Evolutionary conservation across 1,284 basidiomycete species (phyloP).

Genomic region (Malassezia yamatoensis): DNA sequence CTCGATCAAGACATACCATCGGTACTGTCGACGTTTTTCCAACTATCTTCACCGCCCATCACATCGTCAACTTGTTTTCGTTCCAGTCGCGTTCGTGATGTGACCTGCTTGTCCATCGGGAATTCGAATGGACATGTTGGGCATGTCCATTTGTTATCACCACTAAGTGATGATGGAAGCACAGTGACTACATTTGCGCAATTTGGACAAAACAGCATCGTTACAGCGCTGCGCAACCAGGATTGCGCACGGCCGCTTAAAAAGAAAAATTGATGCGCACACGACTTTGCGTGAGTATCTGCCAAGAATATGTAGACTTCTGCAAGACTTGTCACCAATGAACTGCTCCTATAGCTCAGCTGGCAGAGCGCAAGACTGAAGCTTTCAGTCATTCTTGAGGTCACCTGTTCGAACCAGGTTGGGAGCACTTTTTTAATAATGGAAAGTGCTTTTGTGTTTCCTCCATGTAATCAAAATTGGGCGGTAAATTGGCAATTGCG

Average conservation of each 20-base stretch:
- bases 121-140: slow-evolving; percentile 92
- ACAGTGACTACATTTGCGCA: slow-evolving; percentile 80
- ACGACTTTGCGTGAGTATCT: background rate
- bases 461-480: too few relatives aligned
- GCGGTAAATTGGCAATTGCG: too few relatives aligned
- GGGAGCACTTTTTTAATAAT: slow-evolving; percentile 17
- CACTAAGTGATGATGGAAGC: slow-evolving; percentile 53
- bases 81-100: slow-evolving; percentile 31
- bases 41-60: slow-evolving; percentile 61
- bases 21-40: slow-evolving; percentile 88
- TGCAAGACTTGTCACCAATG: background rate
- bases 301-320: background rate
- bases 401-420: slow-evolving; percentile 23
- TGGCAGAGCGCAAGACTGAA: slow-evolving; percentile 23
- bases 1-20: slow-evolving; percentile 44
- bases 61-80: slow-evolving; percentile 39
- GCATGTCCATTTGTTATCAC: slow-evolving; percentile 75
- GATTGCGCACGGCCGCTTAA: background rate
- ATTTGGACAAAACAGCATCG: slow-evolving; percentile 86
- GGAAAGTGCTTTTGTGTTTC: too few relatives aligned
- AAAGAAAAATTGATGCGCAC: background rate
- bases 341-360: slow-evolving; percentile 19
- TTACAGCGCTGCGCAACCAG: too few relatives aligned
- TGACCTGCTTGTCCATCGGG: slow-evolving; percentile 67
- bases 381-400: slow-evolving; percentile 20